These are phyloP conservation scores for Plasmodium chabaudi DNA, from an alignment of 169 alveolate species.

Conservation along the genomic window DNA sequence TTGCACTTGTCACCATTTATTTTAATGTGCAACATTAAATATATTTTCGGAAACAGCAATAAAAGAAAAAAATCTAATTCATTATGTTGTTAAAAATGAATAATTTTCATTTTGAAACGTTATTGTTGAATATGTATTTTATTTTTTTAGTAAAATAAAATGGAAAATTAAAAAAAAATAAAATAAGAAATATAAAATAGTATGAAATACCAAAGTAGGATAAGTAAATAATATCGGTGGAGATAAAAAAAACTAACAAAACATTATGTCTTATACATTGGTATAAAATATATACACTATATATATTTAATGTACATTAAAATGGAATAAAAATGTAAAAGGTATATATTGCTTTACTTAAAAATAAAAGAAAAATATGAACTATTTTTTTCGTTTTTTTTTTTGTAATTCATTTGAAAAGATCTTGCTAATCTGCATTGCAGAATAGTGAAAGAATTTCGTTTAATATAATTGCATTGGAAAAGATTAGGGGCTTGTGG, in stretches of 20 bases:
- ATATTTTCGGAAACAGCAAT: no score
- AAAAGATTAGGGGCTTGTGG: no score
- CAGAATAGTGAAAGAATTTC: no score
- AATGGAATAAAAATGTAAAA: background rate
- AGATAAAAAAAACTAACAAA: slow-evolving; percentile 1
- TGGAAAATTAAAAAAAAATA: background rate
- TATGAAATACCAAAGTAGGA: background rate
- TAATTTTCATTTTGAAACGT: background rate
- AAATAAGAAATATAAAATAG: background rate
- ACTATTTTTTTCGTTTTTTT: no score
- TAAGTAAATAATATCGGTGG: background rate
- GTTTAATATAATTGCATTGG: no score
- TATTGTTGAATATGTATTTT: no score
- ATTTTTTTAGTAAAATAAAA: background rate
- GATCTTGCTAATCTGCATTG: no score
- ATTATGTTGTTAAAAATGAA: background rate
- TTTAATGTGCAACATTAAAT: background rate
- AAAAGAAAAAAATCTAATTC: no score
- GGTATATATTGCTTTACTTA: no score
- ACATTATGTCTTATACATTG: background rate
- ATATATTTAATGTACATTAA: background rate
- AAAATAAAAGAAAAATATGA: no score
- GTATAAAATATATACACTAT: no score
- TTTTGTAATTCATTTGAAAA: no score
- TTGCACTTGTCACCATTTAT: background rate